Percentiles rank a stretch among this genome's conserved stretches.
Evolutionary conservation across 768 basidiomycete species (phyloP).

Genomic region (Termitomyces sp.): DNA sequence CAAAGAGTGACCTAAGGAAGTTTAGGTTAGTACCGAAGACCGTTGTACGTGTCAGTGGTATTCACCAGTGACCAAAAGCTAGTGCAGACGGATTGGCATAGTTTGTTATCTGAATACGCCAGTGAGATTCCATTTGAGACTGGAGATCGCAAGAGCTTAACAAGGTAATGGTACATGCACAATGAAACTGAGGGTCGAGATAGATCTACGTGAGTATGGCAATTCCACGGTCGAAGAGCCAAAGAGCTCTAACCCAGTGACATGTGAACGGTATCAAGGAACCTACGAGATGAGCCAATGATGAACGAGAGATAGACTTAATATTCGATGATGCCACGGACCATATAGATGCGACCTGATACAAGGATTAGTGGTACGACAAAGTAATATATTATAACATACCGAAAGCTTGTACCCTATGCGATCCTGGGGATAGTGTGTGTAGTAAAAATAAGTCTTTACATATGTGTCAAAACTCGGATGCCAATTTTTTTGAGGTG

Average conservation of each 20-base stretch:
- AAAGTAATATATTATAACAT: background rate
- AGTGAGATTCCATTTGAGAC: background rate
- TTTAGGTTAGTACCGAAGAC: background rate
- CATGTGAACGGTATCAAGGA: conserved; percentile 26
- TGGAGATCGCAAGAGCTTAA: background rate
- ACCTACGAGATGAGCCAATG: conserved; percentile 10
- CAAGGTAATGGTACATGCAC: conserved; percentile 34
- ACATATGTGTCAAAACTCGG: background rate
- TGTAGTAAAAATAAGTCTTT: conserved; percentile 30
- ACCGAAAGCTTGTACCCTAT: conserved; percentile 20
- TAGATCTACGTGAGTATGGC: background rate
- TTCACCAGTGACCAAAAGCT: conserved; percentile 30
- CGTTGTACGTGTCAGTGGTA: background rate
- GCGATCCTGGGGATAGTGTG: conserved; percentile 26
- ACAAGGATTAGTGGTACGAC: background rate
- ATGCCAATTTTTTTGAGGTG: background rate
- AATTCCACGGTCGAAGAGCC: background rate
- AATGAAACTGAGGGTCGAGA: conserved; percentile 18
- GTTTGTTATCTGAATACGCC: conserved; percentile 25
- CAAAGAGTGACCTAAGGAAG: conserved; percentile 28
- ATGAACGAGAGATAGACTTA: background rate
- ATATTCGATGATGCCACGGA: background rate
- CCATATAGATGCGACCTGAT: conserved; percentile 25
- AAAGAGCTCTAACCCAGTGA: conserved; percentile 18
- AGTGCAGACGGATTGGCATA: conserved; percentile 29